Evolutionary conservation across 805 yeast genomes (phyloP).

Genomic region (Kodamaea fukazawae): DNA sequence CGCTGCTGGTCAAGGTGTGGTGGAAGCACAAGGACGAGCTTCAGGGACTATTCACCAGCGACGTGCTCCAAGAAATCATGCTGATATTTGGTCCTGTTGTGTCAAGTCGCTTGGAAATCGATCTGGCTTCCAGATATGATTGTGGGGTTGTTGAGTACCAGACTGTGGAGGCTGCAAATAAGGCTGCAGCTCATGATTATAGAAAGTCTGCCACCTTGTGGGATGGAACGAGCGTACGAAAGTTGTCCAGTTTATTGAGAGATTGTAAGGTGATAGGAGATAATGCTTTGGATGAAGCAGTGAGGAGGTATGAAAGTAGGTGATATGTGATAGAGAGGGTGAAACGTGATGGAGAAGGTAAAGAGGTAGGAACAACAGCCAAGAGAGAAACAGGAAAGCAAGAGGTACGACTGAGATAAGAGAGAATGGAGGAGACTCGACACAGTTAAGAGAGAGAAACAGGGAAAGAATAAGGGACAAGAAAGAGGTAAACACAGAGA

Average conservation of each 20-base stretch:
- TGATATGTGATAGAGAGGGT: too few species aligned
- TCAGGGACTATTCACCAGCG: slow-evolving; percentile 27
- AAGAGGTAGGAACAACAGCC: too few species aligned
- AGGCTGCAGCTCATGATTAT: slow-evolving; percentile 44
- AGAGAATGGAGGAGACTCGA: too few species aligned
- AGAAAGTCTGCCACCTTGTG: slow-evolving; percentile 40
- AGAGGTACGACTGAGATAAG: too few species aligned
- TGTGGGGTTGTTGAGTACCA: slow-evolving; percentile 37
- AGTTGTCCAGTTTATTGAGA: slow-evolving; percentile 47
- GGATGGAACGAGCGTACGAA: slow-evolving; percentile 45
- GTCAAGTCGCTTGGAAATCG: slow-evolving; percentile 4
- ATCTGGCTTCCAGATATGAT: slow-evolving; percentile 28
- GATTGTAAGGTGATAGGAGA: slow-evolving; percentile 19
- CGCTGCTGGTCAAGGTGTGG: slow-evolving; percentile 27
- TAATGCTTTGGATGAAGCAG: slow-evolving; percentile 3
- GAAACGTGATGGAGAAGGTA: too few species aligned
- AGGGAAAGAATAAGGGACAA: too few species aligned
- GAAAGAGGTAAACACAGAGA: too few species aligned
- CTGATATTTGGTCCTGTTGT: slow-evolving; percentile 43
- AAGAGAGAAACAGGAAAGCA: too few species aligned
- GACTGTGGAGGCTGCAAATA: slow-evolving; percentile 22
- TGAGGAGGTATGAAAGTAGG: slow-evolving; percentile 1
- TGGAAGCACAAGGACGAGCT: slow-evolving; percentile 47
- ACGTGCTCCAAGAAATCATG: slow-evolving; percentile 40
- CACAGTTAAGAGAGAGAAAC: too few species aligned